A percentile compares a stretch with the other conserved stretches of the same genome.
Evolutionary conservation across 352 stramenopile species (phyloP).

Genomic region (Halophytophthora polymorphica): DNA sequence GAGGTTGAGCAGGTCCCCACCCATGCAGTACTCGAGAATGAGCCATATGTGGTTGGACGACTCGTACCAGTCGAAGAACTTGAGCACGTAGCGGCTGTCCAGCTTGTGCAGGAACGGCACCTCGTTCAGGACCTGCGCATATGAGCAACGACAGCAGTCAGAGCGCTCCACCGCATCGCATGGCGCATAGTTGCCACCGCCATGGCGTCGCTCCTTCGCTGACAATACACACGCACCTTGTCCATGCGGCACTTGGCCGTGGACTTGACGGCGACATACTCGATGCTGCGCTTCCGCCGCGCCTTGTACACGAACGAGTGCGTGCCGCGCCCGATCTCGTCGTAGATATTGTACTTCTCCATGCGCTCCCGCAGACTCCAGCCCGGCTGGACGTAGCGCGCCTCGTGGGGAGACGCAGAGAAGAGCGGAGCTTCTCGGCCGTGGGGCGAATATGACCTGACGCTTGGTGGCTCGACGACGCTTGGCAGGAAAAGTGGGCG

Average conservation of each 20-base stretch:
- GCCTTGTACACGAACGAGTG: slow-evolving; percentile 93
- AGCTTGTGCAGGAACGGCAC: slow-evolving; percentile 88
- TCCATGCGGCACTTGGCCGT: slow-evolving; percentile 91
- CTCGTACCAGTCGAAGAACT: slow-evolving; percentile 96
- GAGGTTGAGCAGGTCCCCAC: slow-evolving; percentile 87
- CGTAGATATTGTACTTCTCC: slow-evolving; percentile 95
- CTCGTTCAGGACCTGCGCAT: slow-evolving; percentile 73
- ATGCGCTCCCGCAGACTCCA: slow-evolving; percentile 30
- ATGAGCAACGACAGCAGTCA: slow-evolving; percentile 1
- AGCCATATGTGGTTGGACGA: slow-evolving; percentile 95
- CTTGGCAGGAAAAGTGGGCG: not conserved
- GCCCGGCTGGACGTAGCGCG: not conserved
- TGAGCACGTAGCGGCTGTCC: slow-evolving; percentile 81
- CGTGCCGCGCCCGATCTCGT: slow-evolving; percentile 90
- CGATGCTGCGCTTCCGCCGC: slow-evolving; percentile 88
- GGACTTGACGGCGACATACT: slow-evolving; percentile 93
- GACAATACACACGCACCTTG: slow-evolving; percentile 54
- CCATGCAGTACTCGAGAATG: slow-evolving; percentile 93
- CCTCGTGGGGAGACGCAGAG: slow-evolving; percentile 2
- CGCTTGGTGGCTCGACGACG: no score
- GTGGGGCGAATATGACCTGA: not conserved
- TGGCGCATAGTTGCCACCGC: not conserved
- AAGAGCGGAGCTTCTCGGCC: slow-evolving; percentile 9
- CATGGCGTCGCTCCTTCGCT: not conserved
- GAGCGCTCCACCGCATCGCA: slow-evolving; percentile 2